These are phyloP conservation scores for Pezizomycotina sp. DNA, from an alignment of 2,329 filamentous ascomycete genomes.

Conservation along the genomic window DNA sequence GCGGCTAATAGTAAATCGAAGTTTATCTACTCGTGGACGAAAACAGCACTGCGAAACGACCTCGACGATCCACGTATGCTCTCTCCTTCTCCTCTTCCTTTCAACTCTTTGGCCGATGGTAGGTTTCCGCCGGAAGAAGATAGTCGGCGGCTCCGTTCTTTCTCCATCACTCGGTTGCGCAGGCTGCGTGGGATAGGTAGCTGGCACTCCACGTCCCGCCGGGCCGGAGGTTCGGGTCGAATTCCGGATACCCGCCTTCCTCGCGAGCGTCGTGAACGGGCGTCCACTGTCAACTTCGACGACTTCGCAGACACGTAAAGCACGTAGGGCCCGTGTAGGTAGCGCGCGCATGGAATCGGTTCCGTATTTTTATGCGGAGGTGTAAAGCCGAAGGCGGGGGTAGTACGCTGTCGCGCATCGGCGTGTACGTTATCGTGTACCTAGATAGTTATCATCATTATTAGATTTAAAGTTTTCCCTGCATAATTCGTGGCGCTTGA, in stretches of 20 bases:
- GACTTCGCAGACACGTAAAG: constrained; percentile 53
- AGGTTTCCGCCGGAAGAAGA: constrained; percentile 5
- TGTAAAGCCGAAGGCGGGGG: constrained; percentile 67
- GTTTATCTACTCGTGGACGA: too few species aligned
- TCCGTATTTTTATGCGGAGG: constrained; percentile 86
- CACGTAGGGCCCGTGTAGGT: constrained; percentile 89
- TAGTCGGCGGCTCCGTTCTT: constrained; percentile 10
- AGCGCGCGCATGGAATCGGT: constrained; percentile 78
- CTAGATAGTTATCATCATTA: constrained; percentile 28
- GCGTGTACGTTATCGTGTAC: constrained; percentile 79
- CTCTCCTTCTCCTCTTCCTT: constrained; percentile 30
- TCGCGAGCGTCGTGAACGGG: constrained; percentile 43
- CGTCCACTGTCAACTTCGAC: constrained; percentile 22
- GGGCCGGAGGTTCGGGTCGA: constrained; percentile 91
- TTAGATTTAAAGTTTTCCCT: background rate
- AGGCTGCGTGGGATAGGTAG: constrained; percentile 67
- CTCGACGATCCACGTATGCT: constrained; percentile 75
- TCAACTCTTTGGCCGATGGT: constrained; percentile 11
- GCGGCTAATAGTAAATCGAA: constrained; percentile 73
- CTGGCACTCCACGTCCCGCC: constrained; percentile 69
- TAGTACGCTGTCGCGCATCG: constrained; percentile 71
- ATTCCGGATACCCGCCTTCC: constrained; percentile 44
- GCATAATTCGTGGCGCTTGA: constrained; percentile 1
- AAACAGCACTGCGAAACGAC: constrained; percentile 77
- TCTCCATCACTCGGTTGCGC: constrained; percentile 33